These are phyloP conservation scores for Tetradesmus obliquus DNA, from an alignment of 139 green algal genomes.

Conservation along the genomic window DNA sequence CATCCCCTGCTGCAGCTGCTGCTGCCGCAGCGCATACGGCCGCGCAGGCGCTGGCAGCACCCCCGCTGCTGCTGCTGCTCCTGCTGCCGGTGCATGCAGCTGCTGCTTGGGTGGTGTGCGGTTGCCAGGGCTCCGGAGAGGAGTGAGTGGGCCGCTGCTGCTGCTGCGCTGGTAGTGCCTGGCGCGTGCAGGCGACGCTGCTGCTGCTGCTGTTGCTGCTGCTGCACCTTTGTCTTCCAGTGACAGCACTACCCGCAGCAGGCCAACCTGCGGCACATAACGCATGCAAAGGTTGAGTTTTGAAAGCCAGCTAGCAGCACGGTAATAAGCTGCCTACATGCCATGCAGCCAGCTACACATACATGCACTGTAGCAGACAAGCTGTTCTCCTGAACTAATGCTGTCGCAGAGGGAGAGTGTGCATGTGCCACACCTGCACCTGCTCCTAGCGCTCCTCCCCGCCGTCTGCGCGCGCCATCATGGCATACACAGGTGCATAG, in stretches of 20 bases:
- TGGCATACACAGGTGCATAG: conserved; percentile 63
- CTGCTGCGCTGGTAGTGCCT: background rate
- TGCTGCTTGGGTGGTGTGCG: background rate
- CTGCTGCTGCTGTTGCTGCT: background rate
- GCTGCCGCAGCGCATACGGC: background rate
- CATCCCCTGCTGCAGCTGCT: background rate
- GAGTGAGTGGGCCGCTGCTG: conserved; percentile 17
- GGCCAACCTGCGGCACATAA: conserved; percentile 50
- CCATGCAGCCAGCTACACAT: background rate
- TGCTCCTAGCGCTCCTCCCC: conserved; percentile 45
- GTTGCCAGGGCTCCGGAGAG: background rate
- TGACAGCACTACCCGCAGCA: conserved; percentile 62
- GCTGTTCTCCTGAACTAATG: background rate
- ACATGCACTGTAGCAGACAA: background rate
- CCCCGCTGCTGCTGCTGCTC: background rate
- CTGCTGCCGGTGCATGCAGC: background rate
- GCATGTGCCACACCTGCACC: conserved; percentile 43
- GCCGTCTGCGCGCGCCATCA: conserved; percentile 34
- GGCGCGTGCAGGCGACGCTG: background rate
- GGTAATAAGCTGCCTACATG: too few species aligned
- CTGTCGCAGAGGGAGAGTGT: too few species aligned
- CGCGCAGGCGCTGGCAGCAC: background rate
- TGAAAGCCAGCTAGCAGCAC: too few species aligned
- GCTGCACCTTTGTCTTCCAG: conserved; percentile 57
- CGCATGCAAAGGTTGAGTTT: too few species aligned